Evolutionary conservation across 2,329 filamentous ascomycete genomes (phyloP), one percentile per base, ranked within the genome.

Genomic region (Helotiales sp.): DNA sequence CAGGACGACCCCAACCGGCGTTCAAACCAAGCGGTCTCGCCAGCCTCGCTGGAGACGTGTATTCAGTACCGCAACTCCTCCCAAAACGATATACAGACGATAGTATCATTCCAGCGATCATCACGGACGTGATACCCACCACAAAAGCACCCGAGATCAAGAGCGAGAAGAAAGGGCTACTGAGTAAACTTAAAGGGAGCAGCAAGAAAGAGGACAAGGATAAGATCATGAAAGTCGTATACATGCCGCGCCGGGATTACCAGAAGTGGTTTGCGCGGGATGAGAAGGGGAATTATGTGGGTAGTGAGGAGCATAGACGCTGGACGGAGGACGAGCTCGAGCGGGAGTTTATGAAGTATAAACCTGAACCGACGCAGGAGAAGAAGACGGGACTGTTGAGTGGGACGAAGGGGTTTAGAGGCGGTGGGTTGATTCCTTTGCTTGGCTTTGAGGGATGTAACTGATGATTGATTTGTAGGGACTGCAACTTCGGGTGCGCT

Each of bases 241-340:
- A 71, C 57, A 77, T 77, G 76, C 76, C 76, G 15, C 66, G 75
- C 50, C 37, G 68, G 32, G 76, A 77, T 24, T 77, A 76, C 45
- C 47, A 68, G 30, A 75, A 74, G 55, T 71, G 55, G 32, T 77
- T 77, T 65, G 76, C 76, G 17, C 61, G 73, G n/a, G 76, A 72
- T 34, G n/a, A 64, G 10, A 65, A 68, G 24, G 75, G 75, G 3
- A 65, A 62, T 15, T 77, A 77, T 67, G 67, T 75, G 40, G 76
- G 75, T 24, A 75, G 65, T 24, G 76, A 75, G 64, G 71, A 74
- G 37, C 64, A 73, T 62, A 69, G 71, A 34, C 55, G 69, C 47
- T 77, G 76, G 76, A 76, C 64, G 3, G 74, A 75, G 67, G 73
- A 73, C 60, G 75, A 77, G 63, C 61, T 77, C 24, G 73, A 76